Evolutionary conservation across 768 basidiomycete genomes (phyloP).

Genomic region (Tephrocybe rancida): DNA sequence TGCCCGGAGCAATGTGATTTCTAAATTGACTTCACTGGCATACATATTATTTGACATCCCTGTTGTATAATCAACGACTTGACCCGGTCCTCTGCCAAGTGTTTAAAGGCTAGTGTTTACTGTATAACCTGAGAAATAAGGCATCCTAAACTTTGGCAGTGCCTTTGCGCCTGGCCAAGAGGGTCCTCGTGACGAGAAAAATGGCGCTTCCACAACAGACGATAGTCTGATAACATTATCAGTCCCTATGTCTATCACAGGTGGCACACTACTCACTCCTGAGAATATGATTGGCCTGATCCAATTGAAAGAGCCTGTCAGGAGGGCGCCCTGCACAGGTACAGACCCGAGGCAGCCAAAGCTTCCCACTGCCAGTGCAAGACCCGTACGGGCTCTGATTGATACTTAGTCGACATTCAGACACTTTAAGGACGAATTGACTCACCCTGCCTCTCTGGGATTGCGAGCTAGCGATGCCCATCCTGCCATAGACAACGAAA

Average conservation of each 20-base stretch:
- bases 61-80: no score
- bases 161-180: slow-evolving; percentile 5
- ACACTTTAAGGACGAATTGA: not conserved
- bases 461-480: slow-evolving; percentile 31
- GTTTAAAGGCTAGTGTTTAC: not conserved
- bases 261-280: slow-evolving; percentile 28
- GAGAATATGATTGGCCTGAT: slow-evolving; percentile 34
- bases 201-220: slow-evolving; percentile 3
- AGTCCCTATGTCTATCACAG: not conserved
- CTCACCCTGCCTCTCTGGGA: slow-evolving; percentile 38
- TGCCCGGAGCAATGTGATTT: no score
- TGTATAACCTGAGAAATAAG: not conserved
- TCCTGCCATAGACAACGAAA: slow-evolving; percentile 33
- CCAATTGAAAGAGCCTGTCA: slow-evolving; percentile 32
- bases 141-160: slow-evolving; percentile 5
- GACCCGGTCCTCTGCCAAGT: no score
- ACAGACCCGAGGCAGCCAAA: slow-evolving; percentile 34
- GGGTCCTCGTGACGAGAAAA: slow-evolving; percentile 4
- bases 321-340: slow-evolving; percentile 37
- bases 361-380: slow-evolving; percentile 34
- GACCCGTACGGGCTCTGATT: slow-evolving; percentile 36
- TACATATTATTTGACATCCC: no score
- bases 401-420: not conserved
- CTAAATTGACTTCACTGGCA: no score
- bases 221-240: slow-evolving; percentile 7